These are phyloP conservation scores for Monilinia aucupariae DNA, from an alignment of 2,329 filamentous ascomycete species.

Conservation along the genomic window DNA sequence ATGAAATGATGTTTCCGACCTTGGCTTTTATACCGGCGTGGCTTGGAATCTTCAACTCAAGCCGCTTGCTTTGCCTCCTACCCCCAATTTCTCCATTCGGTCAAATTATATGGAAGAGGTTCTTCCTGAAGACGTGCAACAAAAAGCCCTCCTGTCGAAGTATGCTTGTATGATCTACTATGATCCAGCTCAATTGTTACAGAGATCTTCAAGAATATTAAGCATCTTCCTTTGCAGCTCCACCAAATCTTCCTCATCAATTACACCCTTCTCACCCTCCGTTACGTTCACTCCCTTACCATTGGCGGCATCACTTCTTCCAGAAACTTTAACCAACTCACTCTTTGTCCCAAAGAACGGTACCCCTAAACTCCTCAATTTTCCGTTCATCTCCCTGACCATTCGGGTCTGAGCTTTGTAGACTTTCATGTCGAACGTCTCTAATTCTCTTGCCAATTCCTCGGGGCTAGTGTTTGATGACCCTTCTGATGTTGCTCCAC, in stretches of 20 bases:
- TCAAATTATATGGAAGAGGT: slow-evolving; percentile 12
- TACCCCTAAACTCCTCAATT: slow-evolving; percentile 52
- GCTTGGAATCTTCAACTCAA: neutral
- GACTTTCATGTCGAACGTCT: slow-evolving; percentile 56
- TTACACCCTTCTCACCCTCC: slow-evolving; percentile 28
- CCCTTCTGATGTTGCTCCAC: slow-evolving; percentile 37
- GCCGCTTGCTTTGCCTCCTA: neutral
- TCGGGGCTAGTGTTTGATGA: slow-evolving; percentile 32
- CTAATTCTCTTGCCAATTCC: slow-evolving; percentile 49
- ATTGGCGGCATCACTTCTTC: slow-evolving; percentile 19
- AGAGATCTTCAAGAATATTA: slow-evolving; percentile 47
- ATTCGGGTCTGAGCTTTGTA: slow-evolving; percentile 54
- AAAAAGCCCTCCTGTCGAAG: slow-evolving; percentile 11
- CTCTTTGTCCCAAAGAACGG: slow-evolving; percentile 54
- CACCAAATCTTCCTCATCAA: slow-evolving; percentile 40
- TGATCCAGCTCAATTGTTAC: slow-evolving; percentile 30
- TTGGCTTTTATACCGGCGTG: slow-evolving; percentile 9
- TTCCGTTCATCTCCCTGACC: slow-evolving; percentile 50
- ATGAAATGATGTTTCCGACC: slow-evolving; percentile 2
- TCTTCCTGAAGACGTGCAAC: slow-evolving; percentile 19
- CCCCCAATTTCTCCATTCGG: slow-evolving; percentile 10
- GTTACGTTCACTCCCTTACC: slow-evolving; percentile 12
- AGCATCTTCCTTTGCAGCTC: slow-evolving; percentile 45
- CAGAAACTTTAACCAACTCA: slow-evolving; percentile 39
- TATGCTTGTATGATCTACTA: neutral